These are phyloP conservation scores for Thelonectria olida DNA, from an alignment of 2,329 filamentous ascomycete genomes.

Conservation along the genomic window DNA sequence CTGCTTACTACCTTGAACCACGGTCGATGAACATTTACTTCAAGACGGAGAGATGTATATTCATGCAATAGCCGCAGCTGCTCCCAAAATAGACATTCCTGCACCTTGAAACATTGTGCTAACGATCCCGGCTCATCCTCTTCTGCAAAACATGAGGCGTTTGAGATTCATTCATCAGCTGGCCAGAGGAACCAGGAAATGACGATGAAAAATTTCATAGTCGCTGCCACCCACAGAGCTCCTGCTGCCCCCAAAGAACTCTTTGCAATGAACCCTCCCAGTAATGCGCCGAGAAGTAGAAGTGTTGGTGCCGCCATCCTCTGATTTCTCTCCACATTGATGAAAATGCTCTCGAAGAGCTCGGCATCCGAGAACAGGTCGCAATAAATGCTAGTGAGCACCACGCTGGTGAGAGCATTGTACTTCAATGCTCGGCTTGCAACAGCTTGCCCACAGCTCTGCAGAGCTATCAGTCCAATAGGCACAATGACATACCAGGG, in stretches of 20 bases:
- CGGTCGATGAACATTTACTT: no score
- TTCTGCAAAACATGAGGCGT: no score
- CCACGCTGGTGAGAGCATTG: constrained; percentile 78
- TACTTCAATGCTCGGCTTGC: constrained; percentile 75
- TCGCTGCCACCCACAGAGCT: constrained; percentile 68
- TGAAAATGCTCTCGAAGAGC: constrained; percentile 49
- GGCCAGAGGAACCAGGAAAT: constrained; percentile 71
- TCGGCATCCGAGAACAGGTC: constrained; percentile 76
- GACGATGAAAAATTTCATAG: constrained; percentile 65
- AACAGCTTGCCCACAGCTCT: constrained; percentile 82
- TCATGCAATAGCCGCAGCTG: no score
- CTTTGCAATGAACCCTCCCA: constrained; percentile 60
- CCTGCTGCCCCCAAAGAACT: constrained; percentile 58
- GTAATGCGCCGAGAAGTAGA: constrained; percentile 59
- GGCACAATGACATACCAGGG: constrained; percentile 71
- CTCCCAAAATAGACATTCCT: no score
- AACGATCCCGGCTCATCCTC: no score
- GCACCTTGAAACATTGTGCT: no score
- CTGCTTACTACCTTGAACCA: no score
- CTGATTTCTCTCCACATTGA: constrained; percentile 61
- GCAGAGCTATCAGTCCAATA: constrained; percentile 76
- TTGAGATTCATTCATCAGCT: constrained; percentile 48
- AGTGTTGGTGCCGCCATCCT: constrained; percentile 59
- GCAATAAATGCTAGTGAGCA: constrained; percentile 84
- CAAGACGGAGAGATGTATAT: no score